These are phyloP conservation scores for Periconia sp. DNA, from an alignment of 2,329 filamentous ascomycete species.

Conservation along the genomic window DNA sequence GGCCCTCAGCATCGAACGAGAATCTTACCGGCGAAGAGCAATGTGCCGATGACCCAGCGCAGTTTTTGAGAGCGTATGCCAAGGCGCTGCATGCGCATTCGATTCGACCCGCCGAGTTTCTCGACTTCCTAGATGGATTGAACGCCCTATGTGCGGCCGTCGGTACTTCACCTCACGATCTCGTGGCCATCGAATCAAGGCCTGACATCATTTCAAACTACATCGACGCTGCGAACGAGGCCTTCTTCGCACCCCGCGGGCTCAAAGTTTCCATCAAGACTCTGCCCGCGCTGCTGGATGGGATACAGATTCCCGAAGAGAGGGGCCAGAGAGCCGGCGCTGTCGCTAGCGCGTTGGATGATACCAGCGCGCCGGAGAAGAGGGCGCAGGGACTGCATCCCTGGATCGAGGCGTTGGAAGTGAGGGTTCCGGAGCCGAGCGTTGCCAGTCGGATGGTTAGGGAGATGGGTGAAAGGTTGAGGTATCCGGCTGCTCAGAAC, in stretches of 20 bases:
- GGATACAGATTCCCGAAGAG: conserved; percentile 26
- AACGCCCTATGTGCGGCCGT: conserved; percentile 30
- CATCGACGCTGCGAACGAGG: conserved; percentile 34
- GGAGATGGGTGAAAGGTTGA: conserved; percentile 23
- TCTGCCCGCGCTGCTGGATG: conserved; percentile 26
- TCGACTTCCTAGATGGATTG: conserved; percentile 41
- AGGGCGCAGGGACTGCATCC: conserved; percentile 35
- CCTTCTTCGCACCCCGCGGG: conserved; percentile 40
- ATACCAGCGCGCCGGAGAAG: conserved; percentile 13
- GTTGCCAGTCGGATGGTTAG: conserved; percentile 18
- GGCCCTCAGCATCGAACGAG: conserved; percentile 15
- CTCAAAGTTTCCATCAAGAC: conserved; percentile 33
- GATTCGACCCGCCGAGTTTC: conserved; percentile 35
- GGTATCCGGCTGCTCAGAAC: neutral
- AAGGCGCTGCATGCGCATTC: conserved; percentile 35
- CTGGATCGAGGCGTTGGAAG: conserved; percentile 36
- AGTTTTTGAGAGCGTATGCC: conserved; percentile 38
- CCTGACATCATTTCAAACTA: conserved; percentile 21
- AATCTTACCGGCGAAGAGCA: conserved; percentile 11
- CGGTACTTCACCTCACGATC: conserved; percentile 9
- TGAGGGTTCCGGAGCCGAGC: conserved; percentile 23
- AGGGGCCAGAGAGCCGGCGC: conserved; percentile 29
- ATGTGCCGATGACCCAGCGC: too few relatives aligned
- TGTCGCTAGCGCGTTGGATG: conserved; percentile 22
- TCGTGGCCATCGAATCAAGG: conserved; percentile 10